A percentile compares a stretch with the other conserved stretches of the same genome.
Conservation (phyloP, 257 asterid genomes). For the Parsonsia alboflavescens region DNA sequence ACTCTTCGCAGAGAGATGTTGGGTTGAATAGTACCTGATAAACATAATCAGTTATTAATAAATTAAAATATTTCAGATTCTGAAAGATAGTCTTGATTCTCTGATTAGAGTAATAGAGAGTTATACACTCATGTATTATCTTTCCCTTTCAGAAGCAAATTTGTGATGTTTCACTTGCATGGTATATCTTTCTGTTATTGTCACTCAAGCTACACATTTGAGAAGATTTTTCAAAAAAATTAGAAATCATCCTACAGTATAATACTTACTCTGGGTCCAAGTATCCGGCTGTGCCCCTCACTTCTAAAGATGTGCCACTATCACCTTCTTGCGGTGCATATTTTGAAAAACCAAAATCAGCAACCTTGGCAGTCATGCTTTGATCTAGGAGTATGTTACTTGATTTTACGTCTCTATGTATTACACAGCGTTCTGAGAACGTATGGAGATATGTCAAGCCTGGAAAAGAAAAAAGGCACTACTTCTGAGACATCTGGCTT, state of each 20-base stretch:
- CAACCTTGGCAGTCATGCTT: constrained; percentile 87
- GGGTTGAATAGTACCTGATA: constrained; percentile 76
- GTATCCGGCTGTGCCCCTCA: constrained; percentile 83
- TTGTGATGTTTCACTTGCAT: not conserved
- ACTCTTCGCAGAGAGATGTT: constrained; percentile 70
- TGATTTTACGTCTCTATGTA: constrained; percentile 91
- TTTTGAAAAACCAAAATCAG: constrained; percentile 84
- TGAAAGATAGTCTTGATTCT: not conserved
- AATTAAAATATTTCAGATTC: not conserved
- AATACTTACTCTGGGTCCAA: constrained; percentile 76
- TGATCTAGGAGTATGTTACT: constrained; percentile 88
- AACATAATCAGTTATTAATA: not conserved
- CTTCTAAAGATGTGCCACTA: constrained; percentile 73
- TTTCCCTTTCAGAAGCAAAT: not conserved
- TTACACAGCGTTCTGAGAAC: constrained; percentile 67
- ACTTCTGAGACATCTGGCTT: constrained; percentile 8
- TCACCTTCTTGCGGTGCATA: constrained; percentile 94
- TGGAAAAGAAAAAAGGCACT: constrained; percentile 22
- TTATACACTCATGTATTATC: not conserved
- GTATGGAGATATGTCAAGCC: constrained; percentile 82
- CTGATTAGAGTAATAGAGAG: not conserved
- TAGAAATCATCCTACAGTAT: not conserved
- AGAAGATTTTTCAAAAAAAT: constrained; percentile 1
- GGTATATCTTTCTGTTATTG: not conserved
- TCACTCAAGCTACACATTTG: not conserved